These are phyloP conservation scores for Floccularia luteovirens DNA, from an alignment of 768 basidiomycete genomes.

Conservation along the genomic window DNA sequence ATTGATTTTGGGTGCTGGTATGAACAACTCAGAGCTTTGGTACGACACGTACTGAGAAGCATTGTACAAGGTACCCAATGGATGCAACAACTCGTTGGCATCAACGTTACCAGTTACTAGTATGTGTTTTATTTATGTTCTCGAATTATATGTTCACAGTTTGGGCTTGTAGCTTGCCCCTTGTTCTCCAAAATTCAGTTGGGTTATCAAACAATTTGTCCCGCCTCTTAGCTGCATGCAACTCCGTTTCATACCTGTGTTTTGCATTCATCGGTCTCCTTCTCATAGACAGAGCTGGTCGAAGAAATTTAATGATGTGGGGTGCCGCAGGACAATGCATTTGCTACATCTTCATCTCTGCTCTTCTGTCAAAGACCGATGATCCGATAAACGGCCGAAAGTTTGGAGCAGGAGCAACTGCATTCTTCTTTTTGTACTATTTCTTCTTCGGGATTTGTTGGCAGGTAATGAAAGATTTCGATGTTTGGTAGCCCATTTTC, in stretches of 20 bases:
- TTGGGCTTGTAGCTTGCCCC: constrained; percentile 24
- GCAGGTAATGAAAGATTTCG: constrained; percentile 26
- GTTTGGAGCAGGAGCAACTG: constrained; percentile 35
- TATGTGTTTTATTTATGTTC: constrained; percentile 10
- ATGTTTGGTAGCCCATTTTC: not conserved
- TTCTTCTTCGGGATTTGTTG: constrained; percentile 45
- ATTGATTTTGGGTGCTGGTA: constrained; percentile 34
- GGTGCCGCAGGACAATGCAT: constrained; percentile 42
- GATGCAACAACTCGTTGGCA: constrained; percentile 46
- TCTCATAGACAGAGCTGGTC: constrained; percentile 39
- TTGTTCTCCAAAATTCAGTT: constrained; percentile 43
- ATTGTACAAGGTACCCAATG: constrained; percentile 40
- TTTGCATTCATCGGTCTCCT: constrained; percentile 38
- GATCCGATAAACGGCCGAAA: constrained; percentile 20
- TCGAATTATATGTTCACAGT: not conserved
- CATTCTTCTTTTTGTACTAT: constrained; percentile 45
- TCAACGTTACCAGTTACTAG: constrained; percentile 49
- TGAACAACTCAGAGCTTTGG: not conserved
- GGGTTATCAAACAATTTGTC: constrained; percentile 41
- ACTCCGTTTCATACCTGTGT: constrained; percentile 40
- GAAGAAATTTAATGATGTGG: constrained; percentile 46
- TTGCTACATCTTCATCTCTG: constrained; percentile 38
- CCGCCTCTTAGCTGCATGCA: constrained; percentile 42
- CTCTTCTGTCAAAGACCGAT: constrained; percentile 26
- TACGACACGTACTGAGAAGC: not conserved